Conservation (phyloP, 2,329 filamentous ascomycete species). For the Cladosporium phlei region DNA sequence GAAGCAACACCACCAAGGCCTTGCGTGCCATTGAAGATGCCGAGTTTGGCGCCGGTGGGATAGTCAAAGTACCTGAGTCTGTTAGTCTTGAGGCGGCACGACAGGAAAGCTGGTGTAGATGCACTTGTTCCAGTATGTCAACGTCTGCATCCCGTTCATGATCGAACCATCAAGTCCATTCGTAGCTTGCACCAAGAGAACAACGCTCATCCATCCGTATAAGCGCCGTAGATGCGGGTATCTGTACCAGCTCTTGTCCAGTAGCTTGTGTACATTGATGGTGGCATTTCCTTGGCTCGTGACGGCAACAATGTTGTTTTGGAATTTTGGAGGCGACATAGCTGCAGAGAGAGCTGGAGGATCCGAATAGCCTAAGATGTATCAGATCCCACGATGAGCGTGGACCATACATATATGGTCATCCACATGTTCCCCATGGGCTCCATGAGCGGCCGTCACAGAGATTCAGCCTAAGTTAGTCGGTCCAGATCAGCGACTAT, state of each 20-base stretch:
- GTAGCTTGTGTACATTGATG: constrained; percentile 16
- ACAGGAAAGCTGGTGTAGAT: no score
- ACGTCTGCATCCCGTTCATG: constrained; percentile 45
- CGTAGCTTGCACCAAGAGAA: constrained; percentile 29
- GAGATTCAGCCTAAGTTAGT: constrained; percentile 1
- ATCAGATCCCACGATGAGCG: no score
- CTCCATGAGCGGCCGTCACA: neutral
- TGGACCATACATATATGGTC: neutral
- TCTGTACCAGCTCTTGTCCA: constrained; percentile 21
- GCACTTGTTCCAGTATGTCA: constrained; percentile 36
- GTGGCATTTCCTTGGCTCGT: constrained; percentile 13
- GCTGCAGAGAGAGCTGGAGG: neutral
- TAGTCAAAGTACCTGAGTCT: constrained; percentile 28
- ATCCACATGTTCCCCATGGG: neutral
- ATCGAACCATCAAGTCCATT: constrained; percentile 45
- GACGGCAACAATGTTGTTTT: constrained; percentile 15
- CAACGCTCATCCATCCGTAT: constrained; percentile 21
- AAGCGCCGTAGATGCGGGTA: constrained; percentile 20
- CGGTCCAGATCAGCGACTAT: neutral
- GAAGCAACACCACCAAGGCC: constrained; percentile 43
- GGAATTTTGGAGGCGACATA: constrained; percentile 2
- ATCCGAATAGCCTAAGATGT: neutral
- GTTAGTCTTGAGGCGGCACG: no score
- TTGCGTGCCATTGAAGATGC: constrained; percentile 43
- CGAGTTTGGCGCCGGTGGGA: constrained; percentile 30